Evolutionary conservation across 2,329 filamentous ascomycete genomes (phyloP).

Genomic region (Elsinoe arachidis): DNA sequence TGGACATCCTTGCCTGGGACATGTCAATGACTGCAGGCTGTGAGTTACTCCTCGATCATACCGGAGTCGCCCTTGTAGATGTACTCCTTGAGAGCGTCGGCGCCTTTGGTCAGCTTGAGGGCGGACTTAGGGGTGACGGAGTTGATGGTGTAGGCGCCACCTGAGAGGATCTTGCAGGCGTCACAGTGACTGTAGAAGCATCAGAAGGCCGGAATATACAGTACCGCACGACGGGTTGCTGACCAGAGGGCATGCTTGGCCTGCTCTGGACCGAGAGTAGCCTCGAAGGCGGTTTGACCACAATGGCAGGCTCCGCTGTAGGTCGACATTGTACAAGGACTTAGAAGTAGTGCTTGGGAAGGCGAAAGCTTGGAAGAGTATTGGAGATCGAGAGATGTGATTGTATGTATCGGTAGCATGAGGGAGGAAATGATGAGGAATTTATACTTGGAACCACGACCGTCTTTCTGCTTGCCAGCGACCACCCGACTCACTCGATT

Average conservation of each 20-base stretch:
- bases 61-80: constrained; percentile 50
- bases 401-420: no score
- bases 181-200: constrained; percentile 42
- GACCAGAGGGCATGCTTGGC: constrained; percentile 39
- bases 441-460: no score
- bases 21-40: constrained; percentile 21
- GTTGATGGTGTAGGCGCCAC: constrained; percentile 46
- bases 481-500: no score
- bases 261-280: constrained; percentile 40
- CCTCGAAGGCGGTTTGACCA: constrained; percentile 45
- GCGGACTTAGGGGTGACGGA: constrained; percentile 43
- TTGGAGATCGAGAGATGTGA: neutral
- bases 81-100: constrained; percentile 44
- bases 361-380: neutral
- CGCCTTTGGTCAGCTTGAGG: constrained; percentile 43
- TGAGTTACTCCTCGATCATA: constrained; percentile 18
- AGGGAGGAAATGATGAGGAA: no score
- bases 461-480: no score
- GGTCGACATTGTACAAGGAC: constrained; percentile 31
- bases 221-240: constrained; percentile 24
- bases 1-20: constrained; percentile 42
- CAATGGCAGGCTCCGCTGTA: constrained; percentile 48
- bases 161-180: constrained; percentile 47
- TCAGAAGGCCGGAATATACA: neutral
- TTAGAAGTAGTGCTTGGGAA: neutral